A percentile compares a stretch with the other conserved stretches of the same genome.
These are phyloP conservation scores for Trichothecium roseum DNA, from an alignment of 2,329 filamentous ascomycete genomes.

Conservation along the genomic window DNA sequence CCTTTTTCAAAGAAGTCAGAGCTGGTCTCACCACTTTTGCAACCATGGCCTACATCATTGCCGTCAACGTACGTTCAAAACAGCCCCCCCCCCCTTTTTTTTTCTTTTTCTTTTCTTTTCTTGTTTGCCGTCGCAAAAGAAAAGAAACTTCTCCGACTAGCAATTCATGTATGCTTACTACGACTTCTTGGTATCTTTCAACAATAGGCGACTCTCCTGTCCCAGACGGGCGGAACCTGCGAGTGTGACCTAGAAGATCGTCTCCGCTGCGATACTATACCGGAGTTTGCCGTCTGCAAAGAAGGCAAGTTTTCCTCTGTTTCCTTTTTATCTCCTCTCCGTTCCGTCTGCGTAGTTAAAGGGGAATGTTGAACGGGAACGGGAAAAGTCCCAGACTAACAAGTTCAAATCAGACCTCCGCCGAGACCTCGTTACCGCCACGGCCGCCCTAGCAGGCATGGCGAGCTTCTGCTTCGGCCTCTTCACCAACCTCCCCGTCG, in stretches of 20 bases:
- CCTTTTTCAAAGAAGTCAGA: slow-evolving; percentile 67
- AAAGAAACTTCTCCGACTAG: neutral
- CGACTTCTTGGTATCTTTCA: too few species aligned
- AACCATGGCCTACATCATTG: slow-evolving; percentile 80
- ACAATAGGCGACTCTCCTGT: slow-evolving; percentile 61
- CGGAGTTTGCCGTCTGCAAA: slow-evolving; percentile 33
- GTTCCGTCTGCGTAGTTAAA: too few species aligned
- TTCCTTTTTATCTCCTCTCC: too few species aligned
- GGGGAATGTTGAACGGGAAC: slow-evolving; percentile 5
- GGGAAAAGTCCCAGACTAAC: too few species aligned
- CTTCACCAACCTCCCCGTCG: slow-evolving; percentile 60
- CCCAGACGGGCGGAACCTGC: slow-evolving; percentile 69
- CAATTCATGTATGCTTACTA: neutral
- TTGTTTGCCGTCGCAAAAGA: slow-evolving; percentile 5
- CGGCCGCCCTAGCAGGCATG: slow-evolving; percentile 68
- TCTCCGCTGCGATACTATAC: slow-evolving; percentile 37
- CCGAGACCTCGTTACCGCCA: slow-evolving; percentile 72
- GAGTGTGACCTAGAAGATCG: slow-evolving; percentile 41
- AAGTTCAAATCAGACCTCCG: slow-evolving; percentile 51
- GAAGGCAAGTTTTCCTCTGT: slow-evolving; percentile 29
- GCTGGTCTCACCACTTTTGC: slow-evolving; percentile 73
- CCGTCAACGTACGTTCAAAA: slow-evolving; percentile 48
- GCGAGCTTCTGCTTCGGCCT: slow-evolving; percentile 69
- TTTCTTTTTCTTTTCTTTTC: neutral
- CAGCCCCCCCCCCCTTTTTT: neutral